Base-by-base conservation (phyloP, 257 asterid species). In the Echium plantagineum region DNA sequence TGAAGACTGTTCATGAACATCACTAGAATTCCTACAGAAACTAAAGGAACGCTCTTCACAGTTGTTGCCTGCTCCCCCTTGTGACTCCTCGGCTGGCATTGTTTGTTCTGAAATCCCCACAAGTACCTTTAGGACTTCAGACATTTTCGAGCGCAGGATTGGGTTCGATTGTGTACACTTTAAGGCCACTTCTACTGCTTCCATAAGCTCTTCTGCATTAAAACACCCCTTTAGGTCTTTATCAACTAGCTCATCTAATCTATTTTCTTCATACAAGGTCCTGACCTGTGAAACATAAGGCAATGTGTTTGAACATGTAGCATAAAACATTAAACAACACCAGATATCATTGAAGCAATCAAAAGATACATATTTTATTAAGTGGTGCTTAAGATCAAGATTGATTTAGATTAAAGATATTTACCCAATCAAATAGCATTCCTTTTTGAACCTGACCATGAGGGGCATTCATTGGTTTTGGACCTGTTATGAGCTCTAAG, bases 401-500 rank as follows among this genome's bases (percentile, higher is more conserved):
- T 3, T 32, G 15, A 21, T 0, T 24, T 35, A 16, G 15, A 21
- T 9, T 21, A 54, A 18, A 66, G 9, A 22, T 21, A 22, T 6
- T 22, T 22, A 53, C 96, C 86, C 86, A 80, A 21, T 90, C 96
- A 52, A 90, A 91, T 73, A 90, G 83, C 85, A 78, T 82, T 73
- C 98, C 98, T 72, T 86, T 83, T 68, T 83, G 88, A 66, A 71
- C 85, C 56, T 74, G 94, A 38, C 81, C 85, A 49, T 77, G 74
- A 12, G 82, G 85, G 63, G 82, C 79, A 63, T 85, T 83, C 68
- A 87, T 63, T 3, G 96, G 85, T 75, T 79, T 90, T 66, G 71
- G 91, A 49, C 98, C 98, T 2, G 93, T 88, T 30, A 84, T 69
- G 66, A 91, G 94, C 69, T 91, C 96, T 56, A 91, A 75, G 55